Base-by-base conservation (phyloP, 768 basidiomycete species). In the Suillus bovinus region DNA sequence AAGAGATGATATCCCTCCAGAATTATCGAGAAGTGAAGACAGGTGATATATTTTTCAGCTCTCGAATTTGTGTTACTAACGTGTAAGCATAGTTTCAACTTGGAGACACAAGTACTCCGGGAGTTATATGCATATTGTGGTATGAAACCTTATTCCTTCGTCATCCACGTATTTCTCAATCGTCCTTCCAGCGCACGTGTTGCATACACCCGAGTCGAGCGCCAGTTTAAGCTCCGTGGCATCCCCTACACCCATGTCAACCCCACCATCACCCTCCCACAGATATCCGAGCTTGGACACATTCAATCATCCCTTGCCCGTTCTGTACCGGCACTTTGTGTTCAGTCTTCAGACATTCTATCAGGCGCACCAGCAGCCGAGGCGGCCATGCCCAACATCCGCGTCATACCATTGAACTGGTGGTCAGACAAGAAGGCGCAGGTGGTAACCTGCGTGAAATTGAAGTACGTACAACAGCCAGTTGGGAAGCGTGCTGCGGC, bases 331-430 rank as follows among this genome's bases (percentile, higher is more conserved):
- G 89, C 87, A 1, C 80, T 96, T 3, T 91, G 90, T 63, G 93
- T 96, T 13, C 85, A 90, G 68, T 91, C 94, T 0, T 81, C 85
- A 20, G 86, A 94, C 67, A 90, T 96, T 52, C 79, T 94, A 24
- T 88, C 88, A 0, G 91, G 91, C 8, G 90, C 88, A 3, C 90
- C 91, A 4, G 94, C 93, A 5, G 91, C 89, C 24, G 94, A 96
- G 70, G 94, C 94, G 5, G 94, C 94, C 5, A 93, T 94, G 91
- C 88, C 93, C 8, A 94, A 93, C 69, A 93, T 96, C 58, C 88
- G 89, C 42, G 90, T 96, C 56, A 89, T 93, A 65, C 91, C 93
- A 9, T 79, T 93, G 17, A 89, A 93, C 64, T 96, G 94, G 94
- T 96, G 94, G 94, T 89, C 88, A 4, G 86, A 89, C 54, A 86